Conservation (phyloP, 2,329 filamentous ascomycete genomes). For the Aureobasidium musti region DNA sequence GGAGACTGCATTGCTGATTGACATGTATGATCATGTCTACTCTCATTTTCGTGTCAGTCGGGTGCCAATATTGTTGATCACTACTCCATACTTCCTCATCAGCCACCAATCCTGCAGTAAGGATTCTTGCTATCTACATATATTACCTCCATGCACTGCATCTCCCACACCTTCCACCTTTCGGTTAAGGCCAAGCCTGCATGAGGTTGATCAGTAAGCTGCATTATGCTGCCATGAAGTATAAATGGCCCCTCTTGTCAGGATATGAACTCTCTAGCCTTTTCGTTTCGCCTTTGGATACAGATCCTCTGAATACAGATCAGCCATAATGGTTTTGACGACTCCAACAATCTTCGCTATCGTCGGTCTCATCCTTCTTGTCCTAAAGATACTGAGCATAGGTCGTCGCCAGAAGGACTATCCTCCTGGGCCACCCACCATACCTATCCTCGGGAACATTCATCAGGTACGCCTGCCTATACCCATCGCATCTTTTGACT, state of each 20-base stretch:
- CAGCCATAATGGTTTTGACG: neutral
- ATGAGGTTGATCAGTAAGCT: neutral
- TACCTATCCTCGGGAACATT: conserved; percentile 37
- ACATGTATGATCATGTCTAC: neutral
- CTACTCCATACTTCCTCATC: neutral
- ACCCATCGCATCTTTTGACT: too few species aligned
- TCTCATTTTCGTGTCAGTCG: neutral
- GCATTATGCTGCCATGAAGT: neutral
- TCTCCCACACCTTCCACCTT: neutral
- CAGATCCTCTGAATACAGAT: neutral
- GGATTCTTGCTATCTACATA: neutral
- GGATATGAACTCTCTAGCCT: neutral
- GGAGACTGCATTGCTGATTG: neutral
- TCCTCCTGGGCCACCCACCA: conserved; percentile 37
- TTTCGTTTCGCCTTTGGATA: neutral
- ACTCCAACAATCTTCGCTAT: neutral
- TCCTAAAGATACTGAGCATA: conserved; percentile 14
- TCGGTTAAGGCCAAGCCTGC: neutral
- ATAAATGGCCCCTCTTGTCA: neutral
- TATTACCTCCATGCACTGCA: conserved; percentile 3
- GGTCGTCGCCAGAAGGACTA: conserved; percentile 34
- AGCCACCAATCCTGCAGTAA: neutral
- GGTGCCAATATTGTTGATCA: neutral
- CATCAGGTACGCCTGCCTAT: conserved; percentile 32
- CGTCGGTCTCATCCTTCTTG: neutral